These are phyloP conservation scores for Fusarium sp. DNA, from an alignment of 2,329 filamentous ascomycete species.

Conservation along the genomic window DNA sequence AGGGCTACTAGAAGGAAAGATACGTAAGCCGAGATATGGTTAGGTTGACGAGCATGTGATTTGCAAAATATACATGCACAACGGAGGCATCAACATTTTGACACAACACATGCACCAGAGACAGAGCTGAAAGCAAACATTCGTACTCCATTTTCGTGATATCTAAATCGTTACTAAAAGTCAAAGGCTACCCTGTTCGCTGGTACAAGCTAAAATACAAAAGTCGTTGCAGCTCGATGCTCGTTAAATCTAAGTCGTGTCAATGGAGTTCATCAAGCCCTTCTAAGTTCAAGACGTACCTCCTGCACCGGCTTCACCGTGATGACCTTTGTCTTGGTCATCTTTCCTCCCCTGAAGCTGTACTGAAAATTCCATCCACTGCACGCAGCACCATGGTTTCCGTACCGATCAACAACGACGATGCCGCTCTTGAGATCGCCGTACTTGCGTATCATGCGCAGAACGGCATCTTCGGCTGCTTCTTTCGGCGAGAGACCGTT, in stretches of 20 bases:
- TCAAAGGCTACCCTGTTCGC: neutral
- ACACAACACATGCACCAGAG: neutral
- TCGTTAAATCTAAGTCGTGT: constrained; percentile 9
- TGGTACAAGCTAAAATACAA: constrained; percentile 4
- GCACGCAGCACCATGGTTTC: constrained; percentile 61
- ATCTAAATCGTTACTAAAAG: neutral
- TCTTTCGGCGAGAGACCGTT: constrained; percentile 58
- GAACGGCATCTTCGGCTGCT: constrained; percentile 63
- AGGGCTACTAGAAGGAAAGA: constrained; percentile 44
- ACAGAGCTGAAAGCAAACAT: neutral
- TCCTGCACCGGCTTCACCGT: constrained; percentile 48
- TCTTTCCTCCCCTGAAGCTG: constrained; percentile 59
- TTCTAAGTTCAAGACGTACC: constrained; percentile 10
- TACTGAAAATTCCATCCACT: constrained; percentile 68
- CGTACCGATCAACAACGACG: constrained; percentile 61
- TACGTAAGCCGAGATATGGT: neutral
- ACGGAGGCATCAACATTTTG: neutral
- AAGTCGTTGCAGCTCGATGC: neutral
- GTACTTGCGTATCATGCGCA: constrained; percentile 60
- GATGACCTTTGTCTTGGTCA: constrained; percentile 59
- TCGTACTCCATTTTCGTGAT: neutral
- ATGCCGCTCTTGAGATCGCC: constrained; percentile 60
- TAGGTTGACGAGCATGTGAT: neutral
- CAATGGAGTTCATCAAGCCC: constrained; percentile 1
- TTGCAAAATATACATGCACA: neutral